Evolutionary conservation across 1,139 yeast genomes (phyloP), one percentile per base, ranked within the genome.

Genomic region (Lodderomyces beijingensis): DNA sequence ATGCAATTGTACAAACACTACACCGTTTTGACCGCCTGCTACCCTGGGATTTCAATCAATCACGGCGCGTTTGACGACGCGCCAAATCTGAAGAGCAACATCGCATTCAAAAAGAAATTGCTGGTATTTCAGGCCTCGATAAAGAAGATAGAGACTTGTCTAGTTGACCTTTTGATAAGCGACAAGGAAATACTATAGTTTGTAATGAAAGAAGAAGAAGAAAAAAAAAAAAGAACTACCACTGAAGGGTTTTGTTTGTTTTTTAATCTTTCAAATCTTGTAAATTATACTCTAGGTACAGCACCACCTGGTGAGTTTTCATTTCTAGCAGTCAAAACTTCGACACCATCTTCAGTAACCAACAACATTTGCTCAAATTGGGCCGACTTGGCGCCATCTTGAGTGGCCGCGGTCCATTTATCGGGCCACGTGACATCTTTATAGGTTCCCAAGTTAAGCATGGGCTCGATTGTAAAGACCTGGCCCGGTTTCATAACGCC

Each of bases 401-500:
- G 78, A 13, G 97, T 91, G 16, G 78, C 75, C 1, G 95, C 77
- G 9, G 99, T 93, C 99, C 99, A 93, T 59, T 86, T 85, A 57
- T 93, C 99, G 1, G 98, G 98, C 99, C 99, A 93, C 33, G 79
- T 69, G 38, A 74, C 62, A 57, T 89, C 98, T 49, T 76, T 76
- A 63, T 77, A 81, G 1, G 82, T 65, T n/a, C 98, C 98, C 43
- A 81, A 66, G 52, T 87, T 84, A 47, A 93, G 74, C 99, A 93
- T 93, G 29, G 99, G 99, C 61, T 93, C 99, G 39, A 93, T 88
- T 14, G 99, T 93, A 65, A 93, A 93, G 11, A 87, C 89, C 83
- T 89, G 85, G 14, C 99, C 99, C 13, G 96, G 89, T 55, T 87
- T 87, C 62, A 93, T 89, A 33, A 86, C 79, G 36, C 98, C 99